phyloP scores from a whole-genome alignment of 306 rosid species.

The Malus orientalis region DNA sequence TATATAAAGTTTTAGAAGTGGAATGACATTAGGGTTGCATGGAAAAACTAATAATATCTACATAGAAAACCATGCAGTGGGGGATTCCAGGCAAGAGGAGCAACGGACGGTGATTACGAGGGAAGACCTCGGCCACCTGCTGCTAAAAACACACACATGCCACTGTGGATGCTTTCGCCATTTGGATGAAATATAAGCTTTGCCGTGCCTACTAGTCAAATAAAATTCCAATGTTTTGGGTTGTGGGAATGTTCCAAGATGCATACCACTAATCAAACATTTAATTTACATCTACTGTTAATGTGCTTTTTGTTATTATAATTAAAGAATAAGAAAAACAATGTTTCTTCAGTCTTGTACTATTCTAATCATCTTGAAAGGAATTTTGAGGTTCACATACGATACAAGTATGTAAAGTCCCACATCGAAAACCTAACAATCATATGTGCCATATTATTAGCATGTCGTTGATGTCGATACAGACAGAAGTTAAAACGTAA shows the following conservation, averaged over 20 bases:
- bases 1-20: neutral
- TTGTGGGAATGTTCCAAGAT: neutral
- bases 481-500: too few species aligned
- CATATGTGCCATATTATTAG: too few species aligned
- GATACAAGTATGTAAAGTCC: too few species aligned
- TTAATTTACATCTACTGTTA: neutral
- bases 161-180: slow-evolving; percentile 74
- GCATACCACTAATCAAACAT: neutral
- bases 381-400: neutral
- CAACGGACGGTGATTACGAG: slow-evolving; percentile 14
- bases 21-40: neutral
- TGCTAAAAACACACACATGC: slow-evolving; percentile 24
- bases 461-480: too few species aligned
- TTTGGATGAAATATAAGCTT: slow-evolving; percentile 15
- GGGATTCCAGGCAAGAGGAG: slow-evolving; percentile 25
- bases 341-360: neutral
- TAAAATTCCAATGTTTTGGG: slow-evolving; percentile 31
- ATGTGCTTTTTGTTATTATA: neutral
- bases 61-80: slow-evolving; percentile 37
- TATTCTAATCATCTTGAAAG: neutral
- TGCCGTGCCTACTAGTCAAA: neutral
- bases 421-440: neutral
- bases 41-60: neutral
- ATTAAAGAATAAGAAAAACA: neutral
- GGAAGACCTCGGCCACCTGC: slow-evolving; percentile 19